phyloP scores from a whole-genome alignment of 75 land plant species.

The Sequoia sempervirens region DNA sequence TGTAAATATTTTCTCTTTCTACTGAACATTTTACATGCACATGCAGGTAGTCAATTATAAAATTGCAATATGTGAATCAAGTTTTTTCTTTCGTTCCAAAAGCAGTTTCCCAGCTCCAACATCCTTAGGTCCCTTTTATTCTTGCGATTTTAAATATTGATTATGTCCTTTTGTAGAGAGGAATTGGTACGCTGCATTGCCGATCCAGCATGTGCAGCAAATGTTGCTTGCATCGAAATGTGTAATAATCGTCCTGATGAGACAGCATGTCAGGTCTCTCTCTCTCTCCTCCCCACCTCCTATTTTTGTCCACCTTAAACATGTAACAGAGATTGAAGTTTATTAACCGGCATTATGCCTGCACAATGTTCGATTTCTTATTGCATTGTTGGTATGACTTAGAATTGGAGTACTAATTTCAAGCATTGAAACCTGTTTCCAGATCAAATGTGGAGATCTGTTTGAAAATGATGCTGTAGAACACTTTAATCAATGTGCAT shows the following conservation, averaged over 20 bases:
- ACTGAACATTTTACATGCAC: background rate
- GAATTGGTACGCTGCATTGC: constrained; percentile 67
- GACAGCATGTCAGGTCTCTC: constrained; percentile 90
- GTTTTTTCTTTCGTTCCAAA: background rate
- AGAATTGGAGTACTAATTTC: background rate
- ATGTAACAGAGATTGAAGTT: background rate
- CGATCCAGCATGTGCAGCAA: constrained; percentile 94
- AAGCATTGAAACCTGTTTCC: constrained; percentile 10
- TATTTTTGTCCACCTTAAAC: background rate
- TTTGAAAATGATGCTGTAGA: constrained; percentile 92
- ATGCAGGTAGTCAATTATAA: background rate
- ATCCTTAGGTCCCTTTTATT: background rate
- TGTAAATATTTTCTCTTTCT: background rate
- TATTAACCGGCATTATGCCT: background rate
- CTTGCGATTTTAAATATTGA: background rate
- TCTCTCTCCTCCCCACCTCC: background rate
- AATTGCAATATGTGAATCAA: background rate
- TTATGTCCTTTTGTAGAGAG: background rate
- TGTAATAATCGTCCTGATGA: constrained; percentile 92
- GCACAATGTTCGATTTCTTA: background rate
- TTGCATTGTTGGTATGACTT: background rate
- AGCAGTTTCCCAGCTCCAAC: background rate
- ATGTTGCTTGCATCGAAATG: constrained; percentile 92
- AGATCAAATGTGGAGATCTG: constrained; percentile 96
- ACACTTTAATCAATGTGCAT: constrained; percentile 92